These are phyloP conservation scores for Diaporthe velutina DNA, from an alignment of 2,329 filamentous ascomycete genomes.

Conservation along the genomic window DNA sequence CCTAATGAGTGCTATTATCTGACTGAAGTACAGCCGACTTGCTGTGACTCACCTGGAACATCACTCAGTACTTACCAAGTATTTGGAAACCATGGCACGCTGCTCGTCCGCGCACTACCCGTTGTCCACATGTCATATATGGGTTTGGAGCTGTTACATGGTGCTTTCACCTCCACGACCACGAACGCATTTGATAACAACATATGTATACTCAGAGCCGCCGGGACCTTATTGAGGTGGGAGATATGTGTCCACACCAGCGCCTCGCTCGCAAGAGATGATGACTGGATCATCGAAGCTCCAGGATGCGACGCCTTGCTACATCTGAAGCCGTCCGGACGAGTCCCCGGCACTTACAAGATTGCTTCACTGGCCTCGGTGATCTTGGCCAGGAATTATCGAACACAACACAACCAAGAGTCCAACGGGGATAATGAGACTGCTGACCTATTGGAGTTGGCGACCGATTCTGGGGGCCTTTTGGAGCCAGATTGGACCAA, in stretches of 20 bases:
- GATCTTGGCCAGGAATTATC: not conserved
- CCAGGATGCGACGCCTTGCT: not conserved
- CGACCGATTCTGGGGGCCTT: too few species aligned
- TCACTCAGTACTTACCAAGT: not conserved
- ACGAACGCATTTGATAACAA: too few species aligned
- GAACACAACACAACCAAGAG: not conserved
- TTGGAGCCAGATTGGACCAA: too few species aligned
- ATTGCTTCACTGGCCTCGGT: not conserved
- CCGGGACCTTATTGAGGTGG: not conserved
- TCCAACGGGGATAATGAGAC: too few species aligned
- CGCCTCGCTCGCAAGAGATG: not conserved
- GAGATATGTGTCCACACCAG: not conserved
- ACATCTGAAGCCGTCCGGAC: not conserved
- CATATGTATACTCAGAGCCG: not conserved
- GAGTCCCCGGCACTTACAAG: not conserved
- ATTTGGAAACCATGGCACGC: not conserved
- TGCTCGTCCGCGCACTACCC: not conserved
- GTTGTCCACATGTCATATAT: not conserved
- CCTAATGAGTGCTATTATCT: not conserved
- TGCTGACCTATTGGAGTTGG: too few species aligned
- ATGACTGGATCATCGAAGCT: conserved; percentile 4
- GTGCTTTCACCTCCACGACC: not conserved
- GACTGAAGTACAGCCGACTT: not conserved
- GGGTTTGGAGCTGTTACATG: not conserved
- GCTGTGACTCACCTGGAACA: not conserved